Percentiles rank a stretch among this genome's conserved stretches.
phyloP scores from a whole-genome alignment of 345 rosid genomes.

The Raphanus raphanistrum region DNA sequence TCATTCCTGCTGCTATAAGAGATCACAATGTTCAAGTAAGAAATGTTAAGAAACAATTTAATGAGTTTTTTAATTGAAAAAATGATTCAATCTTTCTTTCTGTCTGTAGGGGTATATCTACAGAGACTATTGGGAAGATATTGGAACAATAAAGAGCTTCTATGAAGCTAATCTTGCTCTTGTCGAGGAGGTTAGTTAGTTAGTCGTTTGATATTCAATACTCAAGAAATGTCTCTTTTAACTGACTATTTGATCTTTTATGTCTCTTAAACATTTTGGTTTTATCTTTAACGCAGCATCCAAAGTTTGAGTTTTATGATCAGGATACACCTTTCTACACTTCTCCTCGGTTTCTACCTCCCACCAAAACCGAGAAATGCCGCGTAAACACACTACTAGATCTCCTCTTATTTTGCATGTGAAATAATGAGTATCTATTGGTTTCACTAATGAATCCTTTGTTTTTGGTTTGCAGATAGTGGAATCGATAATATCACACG shows the following conservation, averaged over 20 bases:
- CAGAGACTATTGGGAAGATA: slow-evolving; percentile 95
- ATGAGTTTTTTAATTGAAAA: not conserved
- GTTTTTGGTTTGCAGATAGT: slow-evolving; percentile 52
- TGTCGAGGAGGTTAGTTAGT: slow-evolving; percentile 67
- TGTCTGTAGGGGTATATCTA: slow-evolving; percentile 63
- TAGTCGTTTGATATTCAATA: not conserved
- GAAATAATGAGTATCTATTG: not conserved
- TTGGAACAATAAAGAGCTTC: slow-evolving; percentile 85
- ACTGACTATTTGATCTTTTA: not conserved
- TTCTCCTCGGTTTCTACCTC: slow-evolving; percentile 87
- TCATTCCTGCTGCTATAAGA: slow-evolving; percentile 84
- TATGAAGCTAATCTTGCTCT: slow-evolving; percentile 95
- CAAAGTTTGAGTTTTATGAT: slow-evolving; percentile 84
- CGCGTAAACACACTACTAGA: slow-evolving; percentile 46
- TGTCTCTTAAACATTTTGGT: not conserved
- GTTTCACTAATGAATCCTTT: not conserved
- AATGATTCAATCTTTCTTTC: not conserved
- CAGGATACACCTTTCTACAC: slow-evolving; percentile 88
- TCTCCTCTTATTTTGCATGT: not conserved
- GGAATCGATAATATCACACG: slow-evolving; percentile 86
- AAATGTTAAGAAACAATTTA: not conserved
- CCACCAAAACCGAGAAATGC: slow-evolving; percentile 85
- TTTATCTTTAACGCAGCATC: slow-evolving; percentile 52
- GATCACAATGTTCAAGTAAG: slow-evolving; percentile 80
- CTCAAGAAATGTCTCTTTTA: not conserved